Conservation (phyloP, 2,329 filamentous ascomycete species). For the Exophiala sp. region DNA sequence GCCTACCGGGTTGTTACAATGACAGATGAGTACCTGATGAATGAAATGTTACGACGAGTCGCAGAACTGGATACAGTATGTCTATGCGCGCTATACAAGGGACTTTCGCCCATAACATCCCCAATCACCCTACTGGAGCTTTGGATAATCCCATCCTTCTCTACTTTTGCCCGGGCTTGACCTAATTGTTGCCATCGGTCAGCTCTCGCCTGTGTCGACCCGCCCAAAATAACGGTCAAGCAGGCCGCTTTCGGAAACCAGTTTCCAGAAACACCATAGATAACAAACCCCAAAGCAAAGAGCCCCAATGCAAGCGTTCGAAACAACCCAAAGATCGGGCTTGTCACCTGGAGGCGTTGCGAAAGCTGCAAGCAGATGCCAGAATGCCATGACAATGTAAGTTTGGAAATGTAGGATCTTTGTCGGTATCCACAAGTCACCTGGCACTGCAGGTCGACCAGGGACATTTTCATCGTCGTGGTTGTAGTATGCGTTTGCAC, state of each 20-base stretch:
- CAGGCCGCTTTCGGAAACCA: slow-evolving; percentile 34
- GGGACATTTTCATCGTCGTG: slow-evolving; percentile 23
- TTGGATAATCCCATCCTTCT: not conserved
- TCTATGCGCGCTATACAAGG: too few relatives aligned
- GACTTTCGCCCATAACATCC: too few relatives aligned
- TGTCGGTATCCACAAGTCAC: slow-evolving; percentile 32
- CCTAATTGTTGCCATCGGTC: not conserved
- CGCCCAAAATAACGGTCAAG: slow-evolving; percentile 22
- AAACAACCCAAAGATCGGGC: slow-evolving; percentile 90
- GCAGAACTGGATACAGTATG: too few relatives aligned
- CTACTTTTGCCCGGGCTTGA: not conserved
- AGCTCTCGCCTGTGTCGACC: slow-evolving; percentile 2
- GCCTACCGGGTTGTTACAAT: too few relatives aligned
- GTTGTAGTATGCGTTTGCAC: slow-evolving; percentile 24
- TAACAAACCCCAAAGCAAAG: slow-evolving; percentile 83
- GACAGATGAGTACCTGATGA: too few relatives aligned
- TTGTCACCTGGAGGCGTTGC: slow-evolving; percentile 65
- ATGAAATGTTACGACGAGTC: not conserved
- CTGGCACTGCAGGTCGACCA: slow-evolving; percentile 22
- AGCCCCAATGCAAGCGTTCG: slow-evolving; percentile 80
- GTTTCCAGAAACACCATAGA: slow-evolving; percentile 76
- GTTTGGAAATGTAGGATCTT: slow-evolving; percentile 70
- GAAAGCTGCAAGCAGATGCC: slow-evolving; percentile 72
- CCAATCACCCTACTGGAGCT: too few relatives aligned
- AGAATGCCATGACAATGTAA: slow-evolving; percentile 69